phyloP scores from a whole-genome alignment of 345 rosid species.

The Eucalyptus marginata region DNA sequence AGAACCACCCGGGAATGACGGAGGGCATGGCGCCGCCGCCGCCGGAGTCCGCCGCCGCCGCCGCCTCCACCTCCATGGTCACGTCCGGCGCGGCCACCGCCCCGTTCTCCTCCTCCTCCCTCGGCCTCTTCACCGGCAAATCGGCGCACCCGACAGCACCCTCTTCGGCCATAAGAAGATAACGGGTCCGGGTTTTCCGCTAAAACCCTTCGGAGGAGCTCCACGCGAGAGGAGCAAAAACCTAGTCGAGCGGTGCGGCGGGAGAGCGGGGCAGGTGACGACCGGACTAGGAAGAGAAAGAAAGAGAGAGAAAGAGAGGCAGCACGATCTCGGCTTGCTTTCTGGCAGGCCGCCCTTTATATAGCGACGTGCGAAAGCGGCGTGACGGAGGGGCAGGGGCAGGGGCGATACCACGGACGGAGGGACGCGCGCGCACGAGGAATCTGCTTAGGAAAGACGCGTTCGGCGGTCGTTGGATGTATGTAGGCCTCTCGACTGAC shows the following conservation, averaged over 20 bases:
- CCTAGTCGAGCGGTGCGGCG: neutral
- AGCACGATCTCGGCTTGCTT: neutral
- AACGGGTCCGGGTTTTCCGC: neutral
- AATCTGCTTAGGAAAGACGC: neutral
- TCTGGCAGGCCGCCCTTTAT: neutral
- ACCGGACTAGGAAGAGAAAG: no score
- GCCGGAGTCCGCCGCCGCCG: neutral
- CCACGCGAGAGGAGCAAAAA: neutral
- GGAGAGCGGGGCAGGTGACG: neutral
- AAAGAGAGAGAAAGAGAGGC: neutral
- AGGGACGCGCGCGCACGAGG: neutral
- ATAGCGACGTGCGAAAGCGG: neutral
- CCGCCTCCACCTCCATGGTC: conserved; percentile 7
- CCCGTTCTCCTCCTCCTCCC: conserved; percentile 31
- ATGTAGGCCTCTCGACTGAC: neutral
- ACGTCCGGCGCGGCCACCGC: neutral
- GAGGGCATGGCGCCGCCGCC: neutral
- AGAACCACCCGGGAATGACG: conserved; percentile 48
- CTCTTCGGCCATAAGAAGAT: neutral
- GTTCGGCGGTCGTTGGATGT: neutral
- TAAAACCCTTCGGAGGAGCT: neutral
- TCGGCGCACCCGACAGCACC: neutral
- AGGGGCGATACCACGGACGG: neutral
- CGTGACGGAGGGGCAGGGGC: neutral
- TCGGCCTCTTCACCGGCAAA: conserved; percentile 24